Percentiles rank a stretch among this genome's conserved stretches.
Evolutionary conservation across 805 yeast genomes (phyloP).

Genomic region (Lachancea lanzarotensis): DNA sequence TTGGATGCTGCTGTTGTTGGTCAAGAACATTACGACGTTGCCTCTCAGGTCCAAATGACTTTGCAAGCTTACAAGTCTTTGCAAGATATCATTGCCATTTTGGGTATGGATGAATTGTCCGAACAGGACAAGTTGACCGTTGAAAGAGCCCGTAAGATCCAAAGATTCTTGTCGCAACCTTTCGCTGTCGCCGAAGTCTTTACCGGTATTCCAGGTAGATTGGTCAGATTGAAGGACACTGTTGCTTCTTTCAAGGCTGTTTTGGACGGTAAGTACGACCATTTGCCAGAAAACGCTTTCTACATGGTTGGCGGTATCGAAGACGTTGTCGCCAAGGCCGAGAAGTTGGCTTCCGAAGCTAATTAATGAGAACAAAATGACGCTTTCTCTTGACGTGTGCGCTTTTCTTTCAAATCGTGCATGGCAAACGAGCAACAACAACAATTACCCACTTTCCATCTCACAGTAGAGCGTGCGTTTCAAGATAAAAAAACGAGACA

Average conservation of each 20-base stretch:
- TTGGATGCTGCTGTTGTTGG: constrained; percentile 97
- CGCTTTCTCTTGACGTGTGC: not conserved
- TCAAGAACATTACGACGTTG: constrained; percentile 96
- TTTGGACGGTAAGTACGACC: constrained; percentile 97
- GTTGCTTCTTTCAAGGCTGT: constrained; percentile 92
- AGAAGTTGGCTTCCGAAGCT: constrained; percentile 93
- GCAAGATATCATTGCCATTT: constrained; percentile 99
- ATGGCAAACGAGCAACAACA: constrained; percentile 4
- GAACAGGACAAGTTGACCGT: constrained; percentile 98
- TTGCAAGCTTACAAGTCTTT: constrained; percentile 99
- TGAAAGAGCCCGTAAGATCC: constrained; percentile 99
- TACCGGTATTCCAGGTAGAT: constrained; percentile 98
- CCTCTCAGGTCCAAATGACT: constrained; percentile 93
- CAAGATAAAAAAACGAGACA: not conserved
- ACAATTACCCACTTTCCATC: not conserved
- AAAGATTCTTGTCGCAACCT: constrained; percentile 99
- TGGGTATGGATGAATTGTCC: constrained; percentile 99
- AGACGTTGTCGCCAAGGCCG: constrained; percentile 98
- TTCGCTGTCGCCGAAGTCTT: constrained; percentile 99
- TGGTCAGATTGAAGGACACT: constrained; percentile 95
- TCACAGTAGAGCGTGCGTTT: constrained; percentile 3
- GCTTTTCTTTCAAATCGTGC: not conserved
- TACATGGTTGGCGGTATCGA: constrained; percentile 99
- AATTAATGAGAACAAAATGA: constrained; percentile 36
- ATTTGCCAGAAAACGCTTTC: constrained; percentile 98